These are phyloP conservation scores for Darksidea phi DNA, from an alignment of 495 filamentous ascomycete genomes.

Conservation along the genomic window DNA sequence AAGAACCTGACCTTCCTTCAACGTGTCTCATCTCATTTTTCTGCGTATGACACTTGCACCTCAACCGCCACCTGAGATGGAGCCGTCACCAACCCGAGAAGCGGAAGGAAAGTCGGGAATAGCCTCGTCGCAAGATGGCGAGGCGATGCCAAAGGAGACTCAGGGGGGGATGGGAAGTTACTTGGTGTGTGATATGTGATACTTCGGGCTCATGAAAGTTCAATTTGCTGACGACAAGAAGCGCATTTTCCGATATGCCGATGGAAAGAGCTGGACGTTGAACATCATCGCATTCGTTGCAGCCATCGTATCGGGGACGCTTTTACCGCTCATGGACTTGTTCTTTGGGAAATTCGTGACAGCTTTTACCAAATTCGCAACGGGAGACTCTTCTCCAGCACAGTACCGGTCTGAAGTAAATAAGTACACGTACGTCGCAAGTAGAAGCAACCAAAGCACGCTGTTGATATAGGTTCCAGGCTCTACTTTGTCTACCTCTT, in stretches of 20 bases:
- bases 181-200: slow-evolving; percentile 21
- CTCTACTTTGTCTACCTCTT: slow-evolving; percentile 48
- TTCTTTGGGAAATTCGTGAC: slow-evolving; percentile 45
- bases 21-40: too few relatives aligned
- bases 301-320: slow-evolving; percentile 40
- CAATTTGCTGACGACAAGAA: neutral
- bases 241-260: slow-evolving; percentile 35
- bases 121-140: neutral
- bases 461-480: neutral
- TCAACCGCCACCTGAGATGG: too few relatives aligned
- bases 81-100: too few relatives aligned
- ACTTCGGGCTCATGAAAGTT: neutral
- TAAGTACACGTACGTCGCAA: slow-evolving; percentile 23
- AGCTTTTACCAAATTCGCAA: slow-evolving; percentile 40
- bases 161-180: slow-evolving; percentile 26
- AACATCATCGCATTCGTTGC: slow-evolving; percentile 30
- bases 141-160: slow-evolving; percentile 12
- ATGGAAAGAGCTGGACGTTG: slow-evolving; percentile 26
- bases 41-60: too few relatives aligned
- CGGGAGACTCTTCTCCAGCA: slow-evolving; percentile 29
- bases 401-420: slow-evolving; percentile 37
- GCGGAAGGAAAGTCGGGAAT: neutral
- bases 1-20: too few relatives aligned
- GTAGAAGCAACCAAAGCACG: too few relatives aligned
- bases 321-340: slow-evolving; percentile 39